Percentiles rank a stretch among this genome's conserved stretches.
These are phyloP conservation scores for Rhododendron vialii DNA, from an alignment of 148 eudicot species.

Conservation along the genomic window DNA sequence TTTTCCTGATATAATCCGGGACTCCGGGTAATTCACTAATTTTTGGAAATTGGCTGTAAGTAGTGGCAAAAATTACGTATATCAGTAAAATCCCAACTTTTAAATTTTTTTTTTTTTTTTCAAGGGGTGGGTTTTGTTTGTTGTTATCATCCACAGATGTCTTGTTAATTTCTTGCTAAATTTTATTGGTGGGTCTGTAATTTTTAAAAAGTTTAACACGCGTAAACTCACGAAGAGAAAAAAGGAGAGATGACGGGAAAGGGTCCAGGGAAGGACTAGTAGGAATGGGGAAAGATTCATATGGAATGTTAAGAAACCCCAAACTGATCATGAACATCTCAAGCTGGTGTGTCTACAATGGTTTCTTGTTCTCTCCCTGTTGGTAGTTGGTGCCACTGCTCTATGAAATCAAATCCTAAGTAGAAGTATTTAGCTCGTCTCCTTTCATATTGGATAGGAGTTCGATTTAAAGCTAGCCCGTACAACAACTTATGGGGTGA, in stretches of 20 bases:
- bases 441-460: neutral
- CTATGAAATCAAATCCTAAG: neutral
- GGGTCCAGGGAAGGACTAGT: neutral
- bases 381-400: neutral
- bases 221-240: no score
- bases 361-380: neutral
- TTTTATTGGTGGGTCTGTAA: neutral
- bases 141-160: neutral
- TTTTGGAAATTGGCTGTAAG: neutral
- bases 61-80: neutral
- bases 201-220: neutral
- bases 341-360: neutral
- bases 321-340: neutral
- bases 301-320: neutral
- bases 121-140: neutral
- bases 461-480: neutral
- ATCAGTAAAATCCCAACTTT: neutral
- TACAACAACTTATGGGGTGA: neutral
- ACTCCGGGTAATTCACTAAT: neutral
- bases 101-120: neutral
- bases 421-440: neutral
- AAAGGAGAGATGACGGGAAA: neutral
- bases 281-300: neutral
- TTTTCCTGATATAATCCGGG: neutral
- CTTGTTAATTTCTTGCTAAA: neutral